Evolutionary conservation across 192 early-diverging fungal species (phyloP), one percentile per base, ranked within the genome.

Genomic region (Entomortierella lignicola): DNA sequence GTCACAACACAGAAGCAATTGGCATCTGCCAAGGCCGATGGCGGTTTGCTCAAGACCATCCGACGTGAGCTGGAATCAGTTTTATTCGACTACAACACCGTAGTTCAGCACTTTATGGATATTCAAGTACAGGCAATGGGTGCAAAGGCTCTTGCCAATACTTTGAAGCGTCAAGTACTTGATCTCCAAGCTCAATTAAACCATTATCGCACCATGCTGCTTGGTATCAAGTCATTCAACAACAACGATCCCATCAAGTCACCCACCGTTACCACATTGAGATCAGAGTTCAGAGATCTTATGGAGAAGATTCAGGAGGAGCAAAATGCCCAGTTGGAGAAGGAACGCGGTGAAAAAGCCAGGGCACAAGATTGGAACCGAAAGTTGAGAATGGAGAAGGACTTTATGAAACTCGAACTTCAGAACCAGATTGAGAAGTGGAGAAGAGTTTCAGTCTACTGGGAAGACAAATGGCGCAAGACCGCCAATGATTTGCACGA

Each of bases 361-460:
- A 79, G 70, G 63, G 68, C 75, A 6, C 75, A 79, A 42, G 75
- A 79, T 55, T 79, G 75, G 75, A 79, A 79, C 75, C 43, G 75
- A 29, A 79, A 79, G 57, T 42, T 79, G 55, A 32, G 75, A 4
- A 79, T 79, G 75, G 75, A 79, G 57, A 79, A 79, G 63, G 75
- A 79, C 42, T 79, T 70, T 63, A 79, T 79, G 75, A 79, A 79
- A 43, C 63, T 79, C 18, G 75, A 79, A 37, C 68, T 79, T 27
- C 75, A 79, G 57, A 79, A 79, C 42, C 75, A 79, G 67, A 68
- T 70, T 34, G 75, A 79, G 75, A 79, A 79, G 27, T 79, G 75
- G 75, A 69, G 67, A 55, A 55, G 75, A 8, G 75, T 79, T 20
- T 79, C 75, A 8, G 42, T 70, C 26, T 79, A 79, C 21, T 79